These are phyloP conservation scores for Blastocladiella britannica DNA, from an alignment of 192 early-diverging fungal genomes.

Conservation along the genomic window DNA sequence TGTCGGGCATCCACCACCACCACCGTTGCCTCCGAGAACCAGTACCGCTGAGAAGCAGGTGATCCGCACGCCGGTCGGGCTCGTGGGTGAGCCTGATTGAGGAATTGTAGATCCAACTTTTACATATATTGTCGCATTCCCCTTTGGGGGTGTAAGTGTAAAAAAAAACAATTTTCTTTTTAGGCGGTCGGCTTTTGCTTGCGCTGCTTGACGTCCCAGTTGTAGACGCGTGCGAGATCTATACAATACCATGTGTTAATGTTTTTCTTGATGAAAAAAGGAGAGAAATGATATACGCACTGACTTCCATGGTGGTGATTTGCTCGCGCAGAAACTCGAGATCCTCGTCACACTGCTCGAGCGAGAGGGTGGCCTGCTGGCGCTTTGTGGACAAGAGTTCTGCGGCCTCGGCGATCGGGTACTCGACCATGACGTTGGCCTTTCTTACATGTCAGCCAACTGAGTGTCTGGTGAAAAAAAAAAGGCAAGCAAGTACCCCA, in stretches of 20 bases:
- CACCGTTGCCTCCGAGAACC: no score
- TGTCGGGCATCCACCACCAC: no score
- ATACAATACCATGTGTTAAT: no score
- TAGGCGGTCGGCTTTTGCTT: slow-evolving; percentile 16
- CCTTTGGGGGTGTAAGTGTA: no score
- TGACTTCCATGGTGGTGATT: slow-evolving; percentile 99
- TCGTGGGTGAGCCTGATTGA: no score
- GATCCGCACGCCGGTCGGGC: no score
- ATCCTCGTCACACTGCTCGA: slow-evolving; percentile 67
- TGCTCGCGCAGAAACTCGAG: slow-evolving; percentile 83
- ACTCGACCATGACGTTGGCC: slow-evolving; percentile 97
- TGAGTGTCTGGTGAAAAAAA: neutral
- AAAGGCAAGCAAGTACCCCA: no score
- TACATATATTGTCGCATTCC: no score
- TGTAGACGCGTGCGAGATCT: slow-evolving; percentile 84
- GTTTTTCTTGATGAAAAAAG: no score
- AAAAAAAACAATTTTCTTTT: no score
- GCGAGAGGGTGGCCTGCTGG: slow-evolving; percentile 39
- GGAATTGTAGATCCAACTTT: no score
- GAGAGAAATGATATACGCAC: slow-evolving; percentile 8
- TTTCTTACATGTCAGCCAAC: slow-evolving; percentile 6
- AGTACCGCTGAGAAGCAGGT: no score
- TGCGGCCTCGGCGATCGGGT: slow-evolving; percentile 67
- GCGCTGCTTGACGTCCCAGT: slow-evolving; percentile 88
- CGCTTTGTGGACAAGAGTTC: slow-evolving; percentile 59